These are phyloP conservation scores for Pseudozyma hubeiensis DNA, from an alignment of 1,284 basidiomycete genomes.

Conservation along the genomic window DNA sequence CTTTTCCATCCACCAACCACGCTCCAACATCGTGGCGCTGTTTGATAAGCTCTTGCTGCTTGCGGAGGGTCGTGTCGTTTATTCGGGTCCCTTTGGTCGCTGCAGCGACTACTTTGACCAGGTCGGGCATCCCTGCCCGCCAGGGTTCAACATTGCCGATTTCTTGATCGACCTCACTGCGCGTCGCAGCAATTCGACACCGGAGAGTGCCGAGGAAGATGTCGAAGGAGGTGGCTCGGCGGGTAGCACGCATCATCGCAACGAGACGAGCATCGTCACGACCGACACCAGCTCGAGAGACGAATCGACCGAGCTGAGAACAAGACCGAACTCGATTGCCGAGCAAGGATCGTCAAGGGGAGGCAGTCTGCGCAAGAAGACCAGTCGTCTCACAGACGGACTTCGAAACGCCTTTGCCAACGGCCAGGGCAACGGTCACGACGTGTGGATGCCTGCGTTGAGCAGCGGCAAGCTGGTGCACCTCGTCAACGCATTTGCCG, in stretches of 20 bases:
- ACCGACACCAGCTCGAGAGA: slow-evolving; percentile 38
- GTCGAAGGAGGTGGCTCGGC: slow-evolving; percentile 19
- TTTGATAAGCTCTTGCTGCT: slow-evolving; percentile 92
- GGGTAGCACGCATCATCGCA: slow-evolving; percentile 7
- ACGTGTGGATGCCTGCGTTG: slow-evolving; percentile 66
- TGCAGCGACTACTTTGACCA: slow-evolving; percentile 84
- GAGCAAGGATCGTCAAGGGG: slow-evolving; percentile 67
- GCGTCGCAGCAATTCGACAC: neutral
- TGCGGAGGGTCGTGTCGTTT: slow-evolving; percentile 77
- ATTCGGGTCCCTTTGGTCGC: slow-evolving; percentile 80
- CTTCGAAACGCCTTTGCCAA: slow-evolving; percentile 71
- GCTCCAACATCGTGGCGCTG: slow-evolving; percentile 93
- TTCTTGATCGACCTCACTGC: slow-evolving; percentile 60
- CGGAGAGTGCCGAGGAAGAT: slow-evolving; percentile 3
- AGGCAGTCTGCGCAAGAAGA: slow-evolving; percentile 71
- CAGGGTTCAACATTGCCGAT: slow-evolving; percentile 97
- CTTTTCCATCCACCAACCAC: slow-evolving; percentile 98
- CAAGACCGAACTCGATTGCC: slow-evolving; percentile 74
- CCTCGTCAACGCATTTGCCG: slow-evolving; percentile 80
- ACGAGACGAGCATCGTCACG: slow-evolving; percentile 35
- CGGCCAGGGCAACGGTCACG: slow-evolving; percentile 71
- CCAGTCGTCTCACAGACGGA: slow-evolving; percentile 78
- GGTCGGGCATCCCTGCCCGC: slow-evolving; percentile 85
- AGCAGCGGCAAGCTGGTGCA: slow-evolving; percentile 73
- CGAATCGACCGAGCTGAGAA: slow-evolving; percentile 72